These are phyloP conservation scores for Phytophthora sp. DNA, from an alignment of 352 stramenopile genomes.

Conservation along the genomic window DNA sequence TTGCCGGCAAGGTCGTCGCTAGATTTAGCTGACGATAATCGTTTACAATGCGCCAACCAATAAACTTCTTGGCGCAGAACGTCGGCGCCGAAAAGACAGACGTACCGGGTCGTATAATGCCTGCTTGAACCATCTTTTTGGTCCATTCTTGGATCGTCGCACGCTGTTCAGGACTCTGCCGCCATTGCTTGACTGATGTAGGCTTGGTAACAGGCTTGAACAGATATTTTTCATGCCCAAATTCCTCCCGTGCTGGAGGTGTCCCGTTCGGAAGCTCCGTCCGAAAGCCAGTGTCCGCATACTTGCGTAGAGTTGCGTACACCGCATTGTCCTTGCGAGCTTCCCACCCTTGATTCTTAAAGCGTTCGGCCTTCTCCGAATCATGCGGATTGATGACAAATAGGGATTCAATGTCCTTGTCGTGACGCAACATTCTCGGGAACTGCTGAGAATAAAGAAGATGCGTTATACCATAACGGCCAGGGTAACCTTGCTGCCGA, in stretches of 20 bases:
- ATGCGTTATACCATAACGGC: background rate
- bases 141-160: background rate
- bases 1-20: background rate
- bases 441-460: slow-evolving; percentile 9
- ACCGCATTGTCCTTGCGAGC: slow-evolving; percentile 3
- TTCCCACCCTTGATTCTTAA: slow-evolving; percentile 4
- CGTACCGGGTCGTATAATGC: background rate
- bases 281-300: background rate
- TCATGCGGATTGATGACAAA: slow-evolving; percentile 18
- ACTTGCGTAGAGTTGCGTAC: slow-evolving; percentile 3
- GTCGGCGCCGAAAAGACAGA: background rate
- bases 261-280: background rate
- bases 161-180: slow-evolving; percentile 2
- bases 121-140: background rate
- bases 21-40: slow-evolving; percentile 9
- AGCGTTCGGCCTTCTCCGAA: slow-evolving; percentile 17
- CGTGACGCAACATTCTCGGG: background rate
- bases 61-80: slow-evolving; percentile 1
- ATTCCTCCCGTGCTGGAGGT: background rate
- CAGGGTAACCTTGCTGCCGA: slow-evolving; percentile 7
- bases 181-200: slow-evolving; percentile 2
- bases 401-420: slow-evolving; percentile 4
- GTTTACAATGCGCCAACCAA: slow-evolving; percentile 3
- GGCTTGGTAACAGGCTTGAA: background rate
- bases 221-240: background rate